These are phyloP conservation scores for Tulasnella sp. DNA, from an alignment of 768 basidiomycete species.

Conservation along the genomic window DNA sequence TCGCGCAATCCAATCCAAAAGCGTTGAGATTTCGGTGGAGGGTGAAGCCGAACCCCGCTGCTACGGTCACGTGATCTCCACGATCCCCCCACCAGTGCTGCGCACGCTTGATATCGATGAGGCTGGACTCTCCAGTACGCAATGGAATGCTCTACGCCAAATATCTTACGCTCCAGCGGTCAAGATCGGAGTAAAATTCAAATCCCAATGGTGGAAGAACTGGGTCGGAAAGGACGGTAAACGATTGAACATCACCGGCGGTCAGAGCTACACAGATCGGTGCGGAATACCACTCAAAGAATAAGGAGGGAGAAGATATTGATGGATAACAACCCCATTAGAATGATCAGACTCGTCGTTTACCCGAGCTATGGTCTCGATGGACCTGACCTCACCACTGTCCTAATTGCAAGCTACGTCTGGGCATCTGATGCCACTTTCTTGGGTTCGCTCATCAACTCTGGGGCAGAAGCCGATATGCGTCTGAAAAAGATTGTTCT, in stretches of 20 bases:
- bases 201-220: constrained; percentile 39
- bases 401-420: constrained; percentile 43
- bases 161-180: constrained; percentile 37
- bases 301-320: not conserved
- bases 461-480: not conserved
- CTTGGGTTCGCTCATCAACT: constrained; percentile 38
- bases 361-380: constrained; percentile 42
- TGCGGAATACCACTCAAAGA: constrained; percentile 28
- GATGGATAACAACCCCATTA: not conserved
- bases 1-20: not conserved
- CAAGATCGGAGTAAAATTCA: constrained; percentile 42
- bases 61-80: constrained; percentile 35
- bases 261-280: constrained; percentile 43
- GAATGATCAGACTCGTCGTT: constrained; percentile 39
- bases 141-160: constrained; percentile 37
- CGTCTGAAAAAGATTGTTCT: constrained; percentile 34
- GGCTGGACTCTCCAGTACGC: constrained; percentile 33
- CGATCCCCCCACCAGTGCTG: constrained; percentile 37
- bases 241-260: constrained; percentile 39
- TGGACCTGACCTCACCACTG: constrained; percentile 30
- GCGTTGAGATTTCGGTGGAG: not conserved
- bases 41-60: not conserved
- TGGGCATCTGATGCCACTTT: constrained; percentile 43
- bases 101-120: constrained; percentile 34
- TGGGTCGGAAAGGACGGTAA: not conserved